Percentiles rank a stretch among this genome's conserved stretches.
These are phyloP conservation scores for Dianthus caryophyllus DNA, from an alignment of 148 eudicot genomes.

Conservation along the genomic window DNA sequence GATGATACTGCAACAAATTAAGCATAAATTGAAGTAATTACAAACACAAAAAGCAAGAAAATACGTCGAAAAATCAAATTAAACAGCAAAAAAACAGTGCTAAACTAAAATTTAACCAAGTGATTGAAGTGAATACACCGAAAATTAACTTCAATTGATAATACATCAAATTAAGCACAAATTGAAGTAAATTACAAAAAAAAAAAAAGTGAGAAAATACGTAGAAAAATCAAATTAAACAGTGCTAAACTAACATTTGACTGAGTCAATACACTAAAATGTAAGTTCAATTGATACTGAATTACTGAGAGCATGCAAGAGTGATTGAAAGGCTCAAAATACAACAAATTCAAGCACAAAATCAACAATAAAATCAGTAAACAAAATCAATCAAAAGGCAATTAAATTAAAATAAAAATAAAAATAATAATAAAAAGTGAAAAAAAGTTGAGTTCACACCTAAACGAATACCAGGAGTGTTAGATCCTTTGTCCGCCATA, in stretches of 20 bases:
- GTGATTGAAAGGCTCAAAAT: background rate
- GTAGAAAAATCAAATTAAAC: background rate
- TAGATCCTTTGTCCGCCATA: constrained; percentile 38
- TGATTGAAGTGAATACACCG: too few relatives aligned
- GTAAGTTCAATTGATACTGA: background rate
- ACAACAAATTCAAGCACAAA: background rate
- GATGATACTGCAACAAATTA: too few relatives aligned
- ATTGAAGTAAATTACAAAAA: background rate
- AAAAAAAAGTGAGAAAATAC: too few relatives aligned
- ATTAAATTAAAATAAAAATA: background rate
- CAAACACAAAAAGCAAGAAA: too few relatives aligned
- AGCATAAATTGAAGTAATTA: too few relatives aligned
- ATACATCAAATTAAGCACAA: background rate
- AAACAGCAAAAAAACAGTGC: too few relatives aligned
- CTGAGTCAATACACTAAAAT: background rate
- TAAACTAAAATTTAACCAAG: too few relatives aligned
- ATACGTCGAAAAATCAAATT: too few relatives aligned
- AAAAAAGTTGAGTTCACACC: constrained; percentile 24
- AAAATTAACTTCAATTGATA: too few relatives aligned
- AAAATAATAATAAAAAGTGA: background rate
- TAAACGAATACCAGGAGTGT: constrained; percentile 35
- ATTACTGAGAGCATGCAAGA: background rate
- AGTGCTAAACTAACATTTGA: background rate
- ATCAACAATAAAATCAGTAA: background rate
- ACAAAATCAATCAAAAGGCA: too few relatives aligned